Base-by-base conservation (phyloP, 805 yeast genomes). In the Candida odintsovae region DNA sequence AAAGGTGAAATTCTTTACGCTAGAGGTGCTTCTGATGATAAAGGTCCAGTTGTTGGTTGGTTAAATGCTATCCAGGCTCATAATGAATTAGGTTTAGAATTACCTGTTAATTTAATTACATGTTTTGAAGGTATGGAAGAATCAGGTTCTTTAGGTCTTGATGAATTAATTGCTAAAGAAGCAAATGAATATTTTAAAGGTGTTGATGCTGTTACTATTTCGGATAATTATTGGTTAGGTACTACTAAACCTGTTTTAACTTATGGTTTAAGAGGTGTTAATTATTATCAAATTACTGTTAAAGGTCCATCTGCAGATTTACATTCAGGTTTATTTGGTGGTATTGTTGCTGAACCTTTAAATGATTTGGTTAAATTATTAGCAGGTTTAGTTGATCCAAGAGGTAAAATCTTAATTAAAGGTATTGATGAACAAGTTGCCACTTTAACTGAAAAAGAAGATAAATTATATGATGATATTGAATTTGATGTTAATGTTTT, bases 111-210 rank as follows among this genome's bases (percentile, higher is more conserved):
- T 71, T 69, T 94, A 58, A 78, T 90, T 42, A 84, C 86, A 64
- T 89, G 97, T 68, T 94, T 94, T 61, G 99, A 94, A 71, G 98
- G 99, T 51, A 94, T 94, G 99, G 99, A 94, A 71, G 99, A 94
- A 71, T 82, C 90, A 53, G 99, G 99, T 21, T 89, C 97, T 29
- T 68, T 88, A 43, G 98, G 98, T 31, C 77, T 94, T 54, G 99
- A 92, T 56, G 81, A 72, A 31, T 77, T 94, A 59, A 85, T 94
- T 60, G 83, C 82, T 43, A 67, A 72, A 38, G 98, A 94, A 71
- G 90, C 95, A 46, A 66, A 76, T 44, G 66, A 68, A 36, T 94
- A 89, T 68, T 94, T 94, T 75, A 82, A 85, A 65, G 83, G 80
- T 38, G 95, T 90, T 42, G 95, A 92, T 64, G 90, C 96, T 33